Evolutionary conservation across 2,329 filamentous ascomycete genomes (phyloP), one percentile per base, ranked within the genome.

Genomic region (Talaromyces sp.): DNA sequence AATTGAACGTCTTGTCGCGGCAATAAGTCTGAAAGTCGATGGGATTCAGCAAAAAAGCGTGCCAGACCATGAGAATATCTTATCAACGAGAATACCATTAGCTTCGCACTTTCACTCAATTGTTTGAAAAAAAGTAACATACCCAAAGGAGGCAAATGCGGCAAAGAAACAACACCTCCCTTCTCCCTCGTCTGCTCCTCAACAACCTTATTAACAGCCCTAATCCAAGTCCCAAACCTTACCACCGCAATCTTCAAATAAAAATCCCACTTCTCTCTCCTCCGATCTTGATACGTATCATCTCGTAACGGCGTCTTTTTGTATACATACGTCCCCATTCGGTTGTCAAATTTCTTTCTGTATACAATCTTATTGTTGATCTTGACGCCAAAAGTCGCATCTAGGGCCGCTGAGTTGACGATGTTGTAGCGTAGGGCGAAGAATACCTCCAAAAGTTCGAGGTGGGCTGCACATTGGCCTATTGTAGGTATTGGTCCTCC

Each of bases 11-110:
- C 31, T 62, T 47, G 25, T 49, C 19, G 34, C 40, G 38, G 31
- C 62, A 64, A 66, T 65, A 70, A 25, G 1, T 43, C 65, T 60
- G 13, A 49, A 73, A 75, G 1, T 70, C 25, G 0, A 54, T 65
- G 0, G 77, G 75, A 34, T 79, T 79, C 2, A 78, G 68, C 40
- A 79, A 6, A 75, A 73, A 56, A 0, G 77, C 69, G 58, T 79
- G 77, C 77, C 76, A 79, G 0, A 78, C 73, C 75, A 78, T 77
- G 2, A 79, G 59, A 1, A 79, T 63, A 67, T 79, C 77, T 36
- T 72, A 59, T 54, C 31, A 15, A 25, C 0, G 1, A 36, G n/a
- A 15, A 22, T 13, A 5, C 1, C 22, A 22, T 56, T 15, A 64
- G 36, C 22, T 25, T 15, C 22, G 1, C 19, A 25, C 7, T 58